These are phyloP conservation scores for Coemansia sp. DNA, from an alignment of 192 early-diverging fungal genomes.

Conservation along the genomic window DNA sequence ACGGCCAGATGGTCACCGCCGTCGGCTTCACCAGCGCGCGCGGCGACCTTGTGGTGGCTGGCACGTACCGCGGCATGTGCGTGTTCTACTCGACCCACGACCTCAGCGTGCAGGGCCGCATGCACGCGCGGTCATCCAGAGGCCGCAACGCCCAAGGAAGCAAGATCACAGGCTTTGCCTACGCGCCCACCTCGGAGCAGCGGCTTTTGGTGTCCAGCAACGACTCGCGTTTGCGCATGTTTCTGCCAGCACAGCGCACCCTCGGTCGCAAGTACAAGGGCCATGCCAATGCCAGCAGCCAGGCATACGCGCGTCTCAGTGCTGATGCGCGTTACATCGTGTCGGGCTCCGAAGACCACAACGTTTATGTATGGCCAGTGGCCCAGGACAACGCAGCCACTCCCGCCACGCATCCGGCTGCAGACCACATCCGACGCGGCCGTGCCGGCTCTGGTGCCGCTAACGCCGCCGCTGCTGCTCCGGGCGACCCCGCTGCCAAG, in stretches of 20 bases:
- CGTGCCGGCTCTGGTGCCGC: constrained; percentile 16
- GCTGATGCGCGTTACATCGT: constrained; percentile 80
- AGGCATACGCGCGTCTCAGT: constrained; percentile 77
- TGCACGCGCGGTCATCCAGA: constrained; percentile 66
- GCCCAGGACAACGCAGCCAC: constrained; percentile 57
- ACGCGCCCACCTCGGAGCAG: constrained; percentile 13
- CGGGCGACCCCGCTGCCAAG: neutral
- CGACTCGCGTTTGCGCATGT: constrained; percentile 82
- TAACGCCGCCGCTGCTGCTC: too few species aligned
- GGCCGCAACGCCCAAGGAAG: constrained; percentile 63
- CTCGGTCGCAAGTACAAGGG: constrained; percentile 84
- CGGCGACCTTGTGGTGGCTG: constrained; percentile 72
- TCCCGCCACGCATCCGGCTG: constrained; percentile 42
- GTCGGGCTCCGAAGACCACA: constrained; percentile 77
- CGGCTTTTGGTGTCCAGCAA: constrained; percentile 63
- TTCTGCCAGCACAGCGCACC: constrained; percentile 73
- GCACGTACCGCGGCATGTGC: constrained; percentile 74
- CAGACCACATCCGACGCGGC: constrained; percentile 37
- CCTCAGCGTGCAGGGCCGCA: constrained; percentile 81
- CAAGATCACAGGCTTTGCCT: constrained; percentile 82
- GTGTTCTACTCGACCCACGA: constrained; percentile 84
- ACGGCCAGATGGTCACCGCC: constrained; percentile 75
- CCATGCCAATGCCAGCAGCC: constrained; percentile 66
- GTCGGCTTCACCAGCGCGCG: constrained; percentile 71
- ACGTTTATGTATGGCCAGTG: constrained; percentile 70